phyloP scores from a whole-genome alignment of 352 stramenopile genomes.

The Phytopythium vexans region DNA sequence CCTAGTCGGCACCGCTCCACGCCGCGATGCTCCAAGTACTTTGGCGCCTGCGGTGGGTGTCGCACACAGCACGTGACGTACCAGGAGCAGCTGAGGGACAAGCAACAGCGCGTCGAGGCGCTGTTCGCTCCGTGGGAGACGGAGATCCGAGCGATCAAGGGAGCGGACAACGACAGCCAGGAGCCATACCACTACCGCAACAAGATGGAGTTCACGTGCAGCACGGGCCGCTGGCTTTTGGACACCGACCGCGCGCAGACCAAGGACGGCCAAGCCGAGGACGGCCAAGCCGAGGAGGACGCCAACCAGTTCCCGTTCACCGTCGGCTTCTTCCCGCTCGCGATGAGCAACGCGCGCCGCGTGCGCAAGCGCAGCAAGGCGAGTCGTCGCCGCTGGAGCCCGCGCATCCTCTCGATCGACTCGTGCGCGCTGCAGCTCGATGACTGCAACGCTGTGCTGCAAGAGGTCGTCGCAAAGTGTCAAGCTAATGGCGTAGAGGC shows the following conservation, averaged over 20 bases:
- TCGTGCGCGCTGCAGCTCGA: conserved; percentile 47
- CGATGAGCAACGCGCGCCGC: conserved; percentile 37
- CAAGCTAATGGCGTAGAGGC: conserved; percentile 28
- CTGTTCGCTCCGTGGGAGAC: conserved; percentile 30
- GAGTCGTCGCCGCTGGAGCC: conserved; percentile 40
- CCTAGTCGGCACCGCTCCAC: conserved; percentile 32
- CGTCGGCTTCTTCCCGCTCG: conserved; percentile 65
- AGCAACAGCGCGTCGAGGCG: conserved; percentile 46
- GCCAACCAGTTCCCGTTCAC: conserved; percentile 37
- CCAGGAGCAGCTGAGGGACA: conserved; percentile 50
- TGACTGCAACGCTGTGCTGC: conserved; percentile 42
- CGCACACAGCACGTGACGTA: conserved; percentile 67
- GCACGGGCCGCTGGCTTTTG: conserved; percentile 64
- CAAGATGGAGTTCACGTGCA: conserved; percentile 86
- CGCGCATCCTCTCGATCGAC: conserved; percentile 65
- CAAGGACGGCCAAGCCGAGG: not conserved
- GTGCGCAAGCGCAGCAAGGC: conserved; percentile 31
- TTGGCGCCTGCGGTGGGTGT: conserved; percentile 66
- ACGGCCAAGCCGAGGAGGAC: not conserved
- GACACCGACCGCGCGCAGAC: conserved; percentile 32
- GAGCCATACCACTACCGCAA: conserved; percentile 61
- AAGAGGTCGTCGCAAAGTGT: conserved; percentile 23
- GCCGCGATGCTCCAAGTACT: conserved; percentile 52
- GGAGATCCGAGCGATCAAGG: conserved; percentile 38
- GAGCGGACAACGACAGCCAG: conserved; percentile 7